A percentile compares a stretch with the other conserved stretches of the same genome.
These are phyloP conservation scores for Lactarius akahatsu DNA, from an alignment of 768 basidiomycete species.

Conservation along the genomic window DNA sequence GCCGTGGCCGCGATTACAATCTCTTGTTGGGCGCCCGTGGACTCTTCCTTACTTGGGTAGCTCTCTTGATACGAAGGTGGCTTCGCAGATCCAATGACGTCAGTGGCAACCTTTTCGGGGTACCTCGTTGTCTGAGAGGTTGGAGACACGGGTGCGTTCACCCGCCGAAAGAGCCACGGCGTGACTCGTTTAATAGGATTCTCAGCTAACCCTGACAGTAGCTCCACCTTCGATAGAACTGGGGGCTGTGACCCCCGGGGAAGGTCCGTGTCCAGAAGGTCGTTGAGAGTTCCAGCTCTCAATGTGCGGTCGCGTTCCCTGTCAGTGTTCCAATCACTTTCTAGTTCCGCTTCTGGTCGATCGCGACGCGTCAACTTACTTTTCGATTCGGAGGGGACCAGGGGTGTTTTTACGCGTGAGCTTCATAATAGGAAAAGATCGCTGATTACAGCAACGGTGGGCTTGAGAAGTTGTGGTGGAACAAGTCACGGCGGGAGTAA, in stretches of 20 bases:
- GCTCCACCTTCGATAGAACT: slow-evolving; percentile 9
- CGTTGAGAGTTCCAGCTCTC: slow-evolving; percentile 20
- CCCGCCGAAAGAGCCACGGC: slow-evolving; percentile 20
- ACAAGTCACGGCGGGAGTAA: neutral
- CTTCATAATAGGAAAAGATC: neutral
- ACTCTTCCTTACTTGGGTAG: slow-evolving; percentile 9
- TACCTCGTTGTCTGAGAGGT: neutral
- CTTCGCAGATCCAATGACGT: neutral
- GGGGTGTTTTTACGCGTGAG: neutral
- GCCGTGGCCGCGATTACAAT: neutral
- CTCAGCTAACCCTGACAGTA: neutral
- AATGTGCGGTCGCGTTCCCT: slow-evolving; percentile 12
- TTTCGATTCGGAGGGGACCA: neutral
- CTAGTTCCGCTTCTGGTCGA: neutral
- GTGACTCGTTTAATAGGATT: slow-evolving; percentile 15
- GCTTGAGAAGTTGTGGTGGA: neutral
- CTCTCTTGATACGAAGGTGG: slow-evolving; percentile 14
- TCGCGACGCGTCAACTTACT: slow-evolving; percentile 10
- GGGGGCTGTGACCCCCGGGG: slow-evolving; percentile 12
- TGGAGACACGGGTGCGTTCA: slow-evolving; percentile 6
- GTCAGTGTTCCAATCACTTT: neutral
- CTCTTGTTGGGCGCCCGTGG: neutral
- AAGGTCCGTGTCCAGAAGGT: neutral
- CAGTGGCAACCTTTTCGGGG: neutral
- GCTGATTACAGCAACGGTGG: neutral